Base-by-base conservation (phyloP, 176 grass and related monocot genomes). In the Oryza glaberrima region DNA sequence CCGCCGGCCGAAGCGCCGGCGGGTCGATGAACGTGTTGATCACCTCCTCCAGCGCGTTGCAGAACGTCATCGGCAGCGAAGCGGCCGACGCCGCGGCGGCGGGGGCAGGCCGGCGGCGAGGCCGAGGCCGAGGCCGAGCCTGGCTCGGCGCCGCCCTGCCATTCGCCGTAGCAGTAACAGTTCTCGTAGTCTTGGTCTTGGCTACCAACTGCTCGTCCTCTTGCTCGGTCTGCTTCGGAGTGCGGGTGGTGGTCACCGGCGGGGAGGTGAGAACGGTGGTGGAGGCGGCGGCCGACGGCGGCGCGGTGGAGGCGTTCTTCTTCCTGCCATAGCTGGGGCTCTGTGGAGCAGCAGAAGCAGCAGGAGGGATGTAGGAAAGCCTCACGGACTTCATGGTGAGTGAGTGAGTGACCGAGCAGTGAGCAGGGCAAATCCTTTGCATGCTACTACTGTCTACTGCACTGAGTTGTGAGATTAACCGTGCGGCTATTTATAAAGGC, bases 1-100 rank as follows among this genome's bases (percentile, higher is more conserved):
- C 92, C 70, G 92, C 82, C 36, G 95, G 92, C 3, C 95, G 90
- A 71, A 94, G 85, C 36, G 17, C 90, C 1, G 92, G 88, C 4
- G 95, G 95, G 69, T 98, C 95, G 26, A 98, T 75, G 84, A 98
- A 98, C 61, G 81, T 98, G 87, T 98, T 94, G 84, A 98, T 98
- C 32, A 90, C 66, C 28, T 93, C 86, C 82, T 98, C 95, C 76
- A 98, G 82, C 13, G 90, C 90, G 80, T 89, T 95, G 90, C 95
- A 98, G 73, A 95, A 90, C 60, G 79, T 81, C 84, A 82, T 83
- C 11, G 84, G 92, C 11, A 93, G 78, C 16, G 88, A 93, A 1
- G 79, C 11, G 25, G 64, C 26, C 44, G 54, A 19, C 16, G 82
- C 60, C 20, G 17, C 52, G 13, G 3, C 48, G 12, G 52, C 17